Percentiles rank a stretch among this genome's conserved stretches.
phyloP scores from a whole-genome alignment of 192 early-diverging fungal genomes.

The Coemansia sp. region DNA sequence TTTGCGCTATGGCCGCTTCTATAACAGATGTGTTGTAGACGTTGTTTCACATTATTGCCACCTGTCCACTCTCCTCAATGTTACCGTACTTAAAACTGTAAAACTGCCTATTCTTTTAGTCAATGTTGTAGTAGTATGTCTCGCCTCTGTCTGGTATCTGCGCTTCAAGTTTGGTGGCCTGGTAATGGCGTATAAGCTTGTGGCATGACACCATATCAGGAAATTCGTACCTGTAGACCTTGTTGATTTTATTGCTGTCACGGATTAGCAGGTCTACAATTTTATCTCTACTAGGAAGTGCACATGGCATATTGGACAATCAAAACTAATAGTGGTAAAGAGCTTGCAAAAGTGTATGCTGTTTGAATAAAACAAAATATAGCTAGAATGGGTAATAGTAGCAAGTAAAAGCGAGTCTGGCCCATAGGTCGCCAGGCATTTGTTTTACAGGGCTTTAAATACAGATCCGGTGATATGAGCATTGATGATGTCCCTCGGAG shows the following conservation, averaged over 20 bases:
- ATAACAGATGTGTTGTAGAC: not conserved
- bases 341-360: no score
- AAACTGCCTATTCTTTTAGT: not conserved
- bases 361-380: no score
- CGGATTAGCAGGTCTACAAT: not conserved
- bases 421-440: no score
- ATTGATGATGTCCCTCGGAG: no score
- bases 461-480: no score
- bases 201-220: not conserved
- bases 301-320: not conserved
- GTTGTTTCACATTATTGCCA: not conserved
- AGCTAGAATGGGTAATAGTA: no score
- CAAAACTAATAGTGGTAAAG: no score
- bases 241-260: not conserved
- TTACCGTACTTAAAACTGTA: not conserved
- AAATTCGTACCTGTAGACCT: not conserved
- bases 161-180: not conserved
- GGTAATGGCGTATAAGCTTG: not conserved
- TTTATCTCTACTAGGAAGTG: not conserved
- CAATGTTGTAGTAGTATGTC: not conserved
- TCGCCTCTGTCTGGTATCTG: not conserved
- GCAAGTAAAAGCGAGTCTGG: no score
- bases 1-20: not conserved
- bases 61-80: not conserved
- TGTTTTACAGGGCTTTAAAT: no score